phyloP scores from a whole-genome alignment of 306 rosid genomes.

The Fragaria iinumae region DNA sequence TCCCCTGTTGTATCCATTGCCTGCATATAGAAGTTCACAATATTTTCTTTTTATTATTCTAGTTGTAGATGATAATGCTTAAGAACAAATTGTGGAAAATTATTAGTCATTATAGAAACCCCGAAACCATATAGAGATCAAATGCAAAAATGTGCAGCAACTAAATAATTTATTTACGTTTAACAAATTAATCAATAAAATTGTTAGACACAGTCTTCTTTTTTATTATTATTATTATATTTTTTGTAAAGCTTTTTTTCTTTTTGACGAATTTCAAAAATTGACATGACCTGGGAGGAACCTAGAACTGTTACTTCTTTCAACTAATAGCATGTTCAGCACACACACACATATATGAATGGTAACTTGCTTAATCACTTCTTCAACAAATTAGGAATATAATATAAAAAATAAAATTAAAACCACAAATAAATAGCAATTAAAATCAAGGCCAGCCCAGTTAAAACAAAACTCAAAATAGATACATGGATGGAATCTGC shows the following conservation, averaged over 20 bases:
- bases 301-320: background rate
- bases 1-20: constrained; percentile 39
- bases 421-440: background rate
- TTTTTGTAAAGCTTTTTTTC: background rate
- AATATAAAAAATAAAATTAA: background rate
- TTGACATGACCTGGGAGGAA: constrained; percentile 4
- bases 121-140: background rate
- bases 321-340: background rate
- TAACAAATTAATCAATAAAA: background rate
- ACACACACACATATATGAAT: background rate
- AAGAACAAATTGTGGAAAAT: background rate
- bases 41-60: constrained; percentile 25
- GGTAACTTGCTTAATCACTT: background rate
- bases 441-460: background rate
- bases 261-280: background rate
- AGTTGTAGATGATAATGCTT: background rate
- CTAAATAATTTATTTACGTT: background rate
- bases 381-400: background rate
- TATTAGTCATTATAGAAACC: background rate
- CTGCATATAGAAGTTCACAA: constrained; percentile 38
- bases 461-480: background rate
- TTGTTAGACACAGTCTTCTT: background rate
- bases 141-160: constrained; percentile 11
- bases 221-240: background rate
- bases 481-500: constrained; percentile 17